phyloP scores from a whole-genome alignment of 2,329 filamentous ascomycete genomes.

The Ilyonectria destructans region DNA sequence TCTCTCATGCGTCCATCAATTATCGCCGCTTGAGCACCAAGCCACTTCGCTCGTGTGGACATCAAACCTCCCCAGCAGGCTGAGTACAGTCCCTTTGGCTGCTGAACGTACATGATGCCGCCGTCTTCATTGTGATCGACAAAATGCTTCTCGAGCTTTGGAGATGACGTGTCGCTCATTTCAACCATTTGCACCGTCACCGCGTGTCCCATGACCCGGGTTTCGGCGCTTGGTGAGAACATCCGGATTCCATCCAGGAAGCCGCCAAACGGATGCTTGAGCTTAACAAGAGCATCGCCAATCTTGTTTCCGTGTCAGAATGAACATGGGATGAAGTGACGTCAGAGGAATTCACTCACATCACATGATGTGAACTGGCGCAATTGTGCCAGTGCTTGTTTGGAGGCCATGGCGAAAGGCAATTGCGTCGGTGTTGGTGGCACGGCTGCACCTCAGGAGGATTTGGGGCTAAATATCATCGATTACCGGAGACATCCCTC shows the following conservation, averaged over 20 bases:
- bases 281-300: constrained; percentile 49
- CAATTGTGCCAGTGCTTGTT: constrained; percentile 7
- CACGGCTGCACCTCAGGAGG: background rate
- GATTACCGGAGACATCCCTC: background rate
- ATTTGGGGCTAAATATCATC: background rate
- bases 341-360: background rate
- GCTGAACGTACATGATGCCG: constrained; percentile 51
- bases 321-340: too few relatives aligned
- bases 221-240: constrained; percentile 39
- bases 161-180: constrained; percentile 44
- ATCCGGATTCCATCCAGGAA: constrained; percentile 48
- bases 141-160: constrained; percentile 49
- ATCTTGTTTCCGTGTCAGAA: constrained; percentile 30
- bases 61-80: constrained; percentile 53
- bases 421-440: background rate
- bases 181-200: constrained; percentile 52
- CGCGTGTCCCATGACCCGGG: constrained; percentile 47
- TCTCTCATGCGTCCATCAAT: constrained; percentile 51
- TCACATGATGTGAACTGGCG: constrained; percentile 26
- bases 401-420: constrained; percentile 2
- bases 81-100: constrained; percentile 46
- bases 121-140: constrained; percentile 47
- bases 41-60: constrained; percentile 49
- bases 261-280: constrained; percentile 49
- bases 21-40: constrained; percentile 48